Conservation (phyloP, 257 asterid species). For the Forsythia suspensa region DNA sequence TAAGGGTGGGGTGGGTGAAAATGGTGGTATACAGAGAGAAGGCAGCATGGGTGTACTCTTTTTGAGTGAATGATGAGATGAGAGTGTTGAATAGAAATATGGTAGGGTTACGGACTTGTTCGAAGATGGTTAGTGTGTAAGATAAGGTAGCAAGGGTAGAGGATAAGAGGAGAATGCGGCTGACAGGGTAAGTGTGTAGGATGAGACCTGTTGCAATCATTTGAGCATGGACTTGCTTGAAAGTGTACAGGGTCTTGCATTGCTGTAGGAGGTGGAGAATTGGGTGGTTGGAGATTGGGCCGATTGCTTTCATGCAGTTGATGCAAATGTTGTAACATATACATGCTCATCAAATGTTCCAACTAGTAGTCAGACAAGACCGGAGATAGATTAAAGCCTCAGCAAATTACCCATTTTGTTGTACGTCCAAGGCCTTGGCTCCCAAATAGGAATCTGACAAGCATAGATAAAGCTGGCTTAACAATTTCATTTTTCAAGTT, state of each 20-base stretch:
- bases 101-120: slow-evolving; percentile 46
- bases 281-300: slow-evolving; percentile 52
- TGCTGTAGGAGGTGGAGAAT: slow-evolving; percentile 40
- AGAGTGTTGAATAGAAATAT: slow-evolving; percentile 70
- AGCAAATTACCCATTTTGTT: slow-evolving; percentile 4
- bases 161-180: slow-evolving; percentile 58
- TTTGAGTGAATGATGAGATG: slow-evolving; percentile 49
- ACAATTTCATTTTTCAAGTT: neutral
- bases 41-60: slow-evolving; percentile 36
- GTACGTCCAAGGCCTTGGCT: slow-evolving; percentile 13
- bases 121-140: slow-evolving; percentile 51
- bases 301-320: slow-evolving; percentile 45
- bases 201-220: slow-evolving; percentile 65
- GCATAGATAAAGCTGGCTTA: neutral
- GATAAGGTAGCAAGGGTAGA: slow-evolving; percentile 45
- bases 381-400: slow-evolving; percentile 14
- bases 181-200: slow-evolving; percentile 68
- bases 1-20: slow-evolving; percentile 26
- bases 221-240: slow-evolving; percentile 62
- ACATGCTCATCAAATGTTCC: slow-evolving; percentile 28
- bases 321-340: slow-evolving; percentile 14
- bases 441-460: slow-evolving; percentile 15
- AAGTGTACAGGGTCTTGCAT: slow-evolving; percentile 54
- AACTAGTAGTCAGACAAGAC: slow-evolving; percentile 2
- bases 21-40: slow-evolving; percentile 44